Conservation (phyloP, 257 asterid species). For the Rauvolfia tetraphylla region DNA sequence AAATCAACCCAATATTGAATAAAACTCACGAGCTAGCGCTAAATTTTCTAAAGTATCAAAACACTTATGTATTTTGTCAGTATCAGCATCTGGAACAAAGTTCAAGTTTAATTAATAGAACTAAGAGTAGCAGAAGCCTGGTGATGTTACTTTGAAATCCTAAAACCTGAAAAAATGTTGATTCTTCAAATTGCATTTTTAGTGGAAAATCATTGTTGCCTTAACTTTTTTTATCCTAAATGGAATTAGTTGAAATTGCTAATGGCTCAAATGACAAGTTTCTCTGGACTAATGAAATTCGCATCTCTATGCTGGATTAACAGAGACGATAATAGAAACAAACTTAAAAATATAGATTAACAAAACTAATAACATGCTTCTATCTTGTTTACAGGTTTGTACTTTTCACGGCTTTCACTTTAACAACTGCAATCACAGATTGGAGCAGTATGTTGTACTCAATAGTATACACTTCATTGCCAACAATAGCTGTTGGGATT, state of each 20-base stretch:
- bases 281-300: not conserved
- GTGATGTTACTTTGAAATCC: not conserved
- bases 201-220: not conserved
- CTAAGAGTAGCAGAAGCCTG: no score
- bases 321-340: not conserved
- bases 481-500: constrained; percentile 79
- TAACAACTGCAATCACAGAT: constrained; percentile 90
- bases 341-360: not conserved
- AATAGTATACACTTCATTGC: constrained; percentile 73
- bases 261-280: not conserved
- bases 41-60: not conserved
- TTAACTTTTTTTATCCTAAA: no score
- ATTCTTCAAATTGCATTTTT: not conserved
- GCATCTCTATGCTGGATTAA: not conserved
- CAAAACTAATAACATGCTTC: not conserved
- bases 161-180: not conserved
- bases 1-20: not conserved
- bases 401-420: constrained; percentile 72
- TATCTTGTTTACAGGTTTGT: constrained; percentile 52
- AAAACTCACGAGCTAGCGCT: not conserved
- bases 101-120: not conserved
- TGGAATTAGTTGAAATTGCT: not conserved
- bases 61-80: no score
- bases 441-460: constrained; percentile 97
- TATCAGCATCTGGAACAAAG: not conserved